Percentiles rank a stretch among this genome's conserved stretches.
Conservation (phyloP, 2,329 filamentous ascomycete genomes). For the Ophiosphaerella korrae region DNA sequence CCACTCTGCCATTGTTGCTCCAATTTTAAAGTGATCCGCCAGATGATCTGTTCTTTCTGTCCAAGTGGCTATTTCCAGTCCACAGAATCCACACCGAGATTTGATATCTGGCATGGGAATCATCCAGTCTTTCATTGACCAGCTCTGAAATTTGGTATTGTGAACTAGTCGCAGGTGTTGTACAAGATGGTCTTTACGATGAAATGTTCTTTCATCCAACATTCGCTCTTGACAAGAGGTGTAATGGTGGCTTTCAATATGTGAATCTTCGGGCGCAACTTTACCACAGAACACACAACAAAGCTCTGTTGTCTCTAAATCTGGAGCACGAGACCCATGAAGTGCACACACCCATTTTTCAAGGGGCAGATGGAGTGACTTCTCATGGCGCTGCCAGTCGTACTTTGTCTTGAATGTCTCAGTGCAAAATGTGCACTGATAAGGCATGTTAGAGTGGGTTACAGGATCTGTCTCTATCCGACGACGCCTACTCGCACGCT, state of each 20-base stretch:
- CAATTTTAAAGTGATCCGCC: slow-evolving; percentile 32
- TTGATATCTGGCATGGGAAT: slow-evolving; percentile 27
- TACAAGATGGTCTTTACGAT: slow-evolving; percentile 8
- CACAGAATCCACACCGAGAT: slow-evolving; percentile 33
- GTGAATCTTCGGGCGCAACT: slow-evolving; percentile 13
- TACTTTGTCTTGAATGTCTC: slow-evolving; percentile 38
- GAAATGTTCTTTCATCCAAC: slow-evolving; percentile 32
- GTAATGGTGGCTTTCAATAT: slow-evolving; percentile 28
- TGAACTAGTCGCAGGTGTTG: slow-evolving; percentile 32
- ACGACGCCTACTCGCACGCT: slow-evolving; percentile 11
- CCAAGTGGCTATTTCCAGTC: slow-evolving; percentile 24
- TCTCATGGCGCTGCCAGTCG: slow-evolving; percentile 39
- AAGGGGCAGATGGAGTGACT: slow-evolving; percentile 33
- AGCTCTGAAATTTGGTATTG: slow-evolving; percentile 35
- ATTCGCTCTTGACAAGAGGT: slow-evolving; percentile 25
- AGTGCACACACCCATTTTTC: slow-evolving; percentile 34
- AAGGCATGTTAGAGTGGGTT: slow-evolving; percentile 19
- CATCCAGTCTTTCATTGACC: slow-evolving; percentile 36
- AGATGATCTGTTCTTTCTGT: slow-evolving; percentile 30
- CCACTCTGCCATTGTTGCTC: slow-evolving; percentile 32
- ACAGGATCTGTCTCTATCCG: slow-evolving; percentile 14
- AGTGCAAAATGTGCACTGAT: slow-evolving; percentile 38
- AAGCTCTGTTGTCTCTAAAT: slow-evolving; percentile 16
- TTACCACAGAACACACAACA: slow-evolving; percentile 30
- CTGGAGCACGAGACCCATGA: slow-evolving; percentile 13